Base-by-base conservation (phyloP, 2,329 filamentous ascomycete genomes). In the Aspergillus felis region DNA sequence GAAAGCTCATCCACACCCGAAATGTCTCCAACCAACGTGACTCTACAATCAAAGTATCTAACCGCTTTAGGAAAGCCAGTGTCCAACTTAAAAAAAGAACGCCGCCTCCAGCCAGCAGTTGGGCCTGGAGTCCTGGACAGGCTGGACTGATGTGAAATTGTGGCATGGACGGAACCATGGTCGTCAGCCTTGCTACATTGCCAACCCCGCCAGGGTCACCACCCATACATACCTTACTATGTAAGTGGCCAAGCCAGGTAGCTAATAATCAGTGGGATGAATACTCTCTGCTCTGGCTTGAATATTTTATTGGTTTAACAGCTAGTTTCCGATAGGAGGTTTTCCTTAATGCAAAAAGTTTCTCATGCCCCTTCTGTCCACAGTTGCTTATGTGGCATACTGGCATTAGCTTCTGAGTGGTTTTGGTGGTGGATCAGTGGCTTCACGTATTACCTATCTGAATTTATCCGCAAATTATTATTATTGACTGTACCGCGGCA, bases 31-130 rank as follows among this genome's bases (percentile, higher is more conserved):
- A 6, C 29, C 12, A 2, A n/a, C 28, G 6, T 20, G 38, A 29
- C 32, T 35, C 32, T 35, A 17, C 12, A 17, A 14, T 4, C 4
- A 32, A 14, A 3, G n/a, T 48, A 35, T 29, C 22, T 41, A 48
- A 51, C 29, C 20, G 28, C 25, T 47, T 28, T 17, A 24, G 25
- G 50, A 35, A 50, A 50, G 57, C 52, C 59, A 54, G 25, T 20
- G 3, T 22, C 41, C 20, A 52, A 14, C 20, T 51, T 61, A 61
- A 63, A 61, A 63, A 63, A 61, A 63, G 59, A 61, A 61, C 53
- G 51, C 47, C 46, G 51, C 46, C 51, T 47, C 51, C 28, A n/a
- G 47, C 20, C n/a, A 20, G 7, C 22, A 28, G 7, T n/a, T 29
- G 49, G 49, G 27, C n/a, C 17, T 24, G 25, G 25, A 25, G 25